phyloP scores from a whole-genome alignment of 2,329 filamentous ascomycete genomes.

The Cladosporium sp. region DNA sequence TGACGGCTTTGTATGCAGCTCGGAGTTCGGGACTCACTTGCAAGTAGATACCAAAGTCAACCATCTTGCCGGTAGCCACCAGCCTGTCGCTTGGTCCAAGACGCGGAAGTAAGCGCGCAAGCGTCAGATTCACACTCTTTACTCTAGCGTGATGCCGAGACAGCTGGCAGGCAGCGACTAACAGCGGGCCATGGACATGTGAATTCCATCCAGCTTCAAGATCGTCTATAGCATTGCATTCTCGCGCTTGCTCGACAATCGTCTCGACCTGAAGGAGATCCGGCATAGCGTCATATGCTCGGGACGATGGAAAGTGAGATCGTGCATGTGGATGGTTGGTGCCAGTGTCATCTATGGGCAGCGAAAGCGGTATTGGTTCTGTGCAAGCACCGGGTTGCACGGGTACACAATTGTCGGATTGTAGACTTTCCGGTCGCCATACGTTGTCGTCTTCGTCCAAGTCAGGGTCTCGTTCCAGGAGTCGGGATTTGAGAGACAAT shows the following conservation, averaged over 20 bases:
- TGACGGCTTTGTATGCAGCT: neutral
- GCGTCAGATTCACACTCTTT: neutral
- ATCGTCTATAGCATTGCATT: neutral
- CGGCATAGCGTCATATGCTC: neutral
- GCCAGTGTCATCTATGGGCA: neutral
- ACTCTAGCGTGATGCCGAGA: neutral
- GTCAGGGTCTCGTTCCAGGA: neutral
- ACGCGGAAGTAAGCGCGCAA: neutral
- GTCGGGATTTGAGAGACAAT: neutral
- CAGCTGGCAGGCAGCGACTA: neutral
- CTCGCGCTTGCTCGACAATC: conserved; percentile 2
- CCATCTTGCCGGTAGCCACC: neutral
- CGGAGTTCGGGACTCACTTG: neutral
- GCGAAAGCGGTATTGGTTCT: neutral
- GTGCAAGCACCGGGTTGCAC: neutral
- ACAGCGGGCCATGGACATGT: neutral
- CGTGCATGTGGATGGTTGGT: neutral
- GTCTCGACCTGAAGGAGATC: neutral
- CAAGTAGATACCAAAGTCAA: neutral
- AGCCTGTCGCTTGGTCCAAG: neutral
- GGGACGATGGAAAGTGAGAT: neutral
- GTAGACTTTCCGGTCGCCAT: neutral
- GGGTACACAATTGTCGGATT: neutral
- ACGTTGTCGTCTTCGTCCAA: neutral
- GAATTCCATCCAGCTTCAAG: conserved; percentile 3